These are phyloP conservation scores for Pouteria glomerata DNA, from an alignment of 148 eudicot genomes.

Conservation along the genomic window DNA sequence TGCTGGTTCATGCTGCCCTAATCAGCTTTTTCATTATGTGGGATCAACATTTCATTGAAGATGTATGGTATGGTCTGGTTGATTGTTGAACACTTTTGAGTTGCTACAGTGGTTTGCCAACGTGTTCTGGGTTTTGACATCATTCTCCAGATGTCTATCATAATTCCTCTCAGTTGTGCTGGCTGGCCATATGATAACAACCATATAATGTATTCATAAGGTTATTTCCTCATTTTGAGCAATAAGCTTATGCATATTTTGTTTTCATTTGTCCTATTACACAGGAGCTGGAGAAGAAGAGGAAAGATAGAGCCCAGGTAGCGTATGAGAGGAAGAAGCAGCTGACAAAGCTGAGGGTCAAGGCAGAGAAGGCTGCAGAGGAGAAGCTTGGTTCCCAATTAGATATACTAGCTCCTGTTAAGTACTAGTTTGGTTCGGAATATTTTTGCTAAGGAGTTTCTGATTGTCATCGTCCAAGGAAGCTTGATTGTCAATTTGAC, in stretches of 20 bases:
- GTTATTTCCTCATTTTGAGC: not conserved
- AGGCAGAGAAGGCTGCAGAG: slow-evolving; percentile 36
- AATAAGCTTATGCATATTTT: too few species aligned
- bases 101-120: too few species aligned
- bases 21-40: too few species aligned
- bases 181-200: not conserved
- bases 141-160: not conserved
- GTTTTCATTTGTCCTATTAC: not conserved
- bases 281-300: slow-evolving; percentile 37
- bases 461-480: not conserved
- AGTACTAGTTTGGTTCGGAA: slow-evolving; percentile 15
- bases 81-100: too few species aligned
- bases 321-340: slow-evolving; percentile 37
- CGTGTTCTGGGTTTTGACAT: not conserved
- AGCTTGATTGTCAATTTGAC: not conserved
- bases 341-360: slow-evolving; percentile 22
- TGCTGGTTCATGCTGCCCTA: too few species aligned
- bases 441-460: not conserved
- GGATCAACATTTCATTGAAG: too few species aligned
- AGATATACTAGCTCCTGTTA: slow-evolving; percentile 29
- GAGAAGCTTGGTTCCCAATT: slow-evolving; percentile 52
- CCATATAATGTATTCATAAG: not conserved
- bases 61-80: too few species aligned
- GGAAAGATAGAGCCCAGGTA: slow-evolving; percentile 31
- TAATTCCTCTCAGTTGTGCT: not conserved